Conservation (phyloP, 257 asterid genomes). For the Solanum ahanhuiri region DNA sequence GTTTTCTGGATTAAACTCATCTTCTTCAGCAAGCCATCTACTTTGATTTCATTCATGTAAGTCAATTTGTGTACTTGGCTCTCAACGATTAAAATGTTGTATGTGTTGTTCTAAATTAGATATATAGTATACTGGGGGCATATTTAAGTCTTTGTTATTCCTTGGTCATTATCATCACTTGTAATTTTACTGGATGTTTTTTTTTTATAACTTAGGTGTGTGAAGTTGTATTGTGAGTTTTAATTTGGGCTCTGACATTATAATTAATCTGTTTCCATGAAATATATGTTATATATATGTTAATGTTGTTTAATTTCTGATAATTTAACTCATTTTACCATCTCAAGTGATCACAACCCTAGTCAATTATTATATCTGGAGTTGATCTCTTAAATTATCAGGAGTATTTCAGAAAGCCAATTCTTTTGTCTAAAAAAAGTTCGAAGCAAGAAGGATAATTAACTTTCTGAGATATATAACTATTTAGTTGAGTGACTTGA, state of each 20-base stretch:
- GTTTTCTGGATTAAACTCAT: constrained; percentile 26
- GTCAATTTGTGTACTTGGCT: not conserved
- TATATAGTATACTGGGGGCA: not conserved
- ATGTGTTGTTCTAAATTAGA: not conserved
- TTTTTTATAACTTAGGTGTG: not conserved
- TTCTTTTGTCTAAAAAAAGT: not conserved
- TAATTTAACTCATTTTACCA: not conserved
- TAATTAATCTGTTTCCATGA: not conserved
- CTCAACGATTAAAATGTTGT: not conserved
- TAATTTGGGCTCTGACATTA: not conserved
- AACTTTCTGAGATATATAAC: not conserved
- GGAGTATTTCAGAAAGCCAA: not conserved
- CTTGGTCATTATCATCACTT: not conserved
- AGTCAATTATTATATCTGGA: not conserved
- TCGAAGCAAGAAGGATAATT: not conserved
- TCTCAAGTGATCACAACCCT: not conserved
- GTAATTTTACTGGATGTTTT: not conserved
- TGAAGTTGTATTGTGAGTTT: not conserved
- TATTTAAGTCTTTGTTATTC: not conserved
- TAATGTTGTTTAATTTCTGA: not conserved
- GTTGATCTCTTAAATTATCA: not conserved
- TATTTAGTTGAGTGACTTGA: not conserved
- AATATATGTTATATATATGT: not conserved
- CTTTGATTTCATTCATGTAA: not conserved
- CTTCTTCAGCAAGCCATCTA: constrained; percentile 23